phyloP scores from a whole-genome alignment of 1,139 yeast genomes.

The Debaryomycetaceae sp. region DNA sequence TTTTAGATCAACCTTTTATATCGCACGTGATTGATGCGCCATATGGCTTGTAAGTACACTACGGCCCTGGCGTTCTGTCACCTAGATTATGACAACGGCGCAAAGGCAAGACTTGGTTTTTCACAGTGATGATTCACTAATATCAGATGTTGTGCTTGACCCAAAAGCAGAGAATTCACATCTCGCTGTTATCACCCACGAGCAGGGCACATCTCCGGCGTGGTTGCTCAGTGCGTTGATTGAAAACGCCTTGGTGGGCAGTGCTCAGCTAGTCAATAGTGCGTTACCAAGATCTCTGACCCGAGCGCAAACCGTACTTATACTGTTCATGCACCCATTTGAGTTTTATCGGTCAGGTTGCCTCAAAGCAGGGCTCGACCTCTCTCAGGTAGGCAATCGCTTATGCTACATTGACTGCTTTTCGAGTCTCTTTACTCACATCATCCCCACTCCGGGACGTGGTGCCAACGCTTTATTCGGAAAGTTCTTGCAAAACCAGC shows the following conservation, averaged over 20 bases:
- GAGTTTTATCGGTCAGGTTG: constrained; percentile 34
- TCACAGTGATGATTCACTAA: constrained; percentile 49
- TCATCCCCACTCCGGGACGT: constrained; percentile 19
- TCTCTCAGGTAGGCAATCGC: constrained; percentile 17
- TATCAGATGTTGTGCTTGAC: constrained; percentile 24
- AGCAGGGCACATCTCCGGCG: constrained; percentile 59
- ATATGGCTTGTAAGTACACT: no score
- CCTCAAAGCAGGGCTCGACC: constrained; percentile 43
- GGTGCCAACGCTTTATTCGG: constrained; percentile 12
- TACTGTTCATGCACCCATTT: constrained; percentile 41
- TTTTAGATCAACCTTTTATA: constrained; percentile 3
- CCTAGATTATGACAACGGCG: constrained; percentile 11
- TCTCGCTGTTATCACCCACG: constrained; percentile 48
- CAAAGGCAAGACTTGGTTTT: constrained; percentile 60
- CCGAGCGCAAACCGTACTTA: constrained; percentile 31
- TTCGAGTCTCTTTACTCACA: constrained; percentile 32
- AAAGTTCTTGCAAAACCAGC: constrained; percentile 21
- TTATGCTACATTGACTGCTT: constrained; percentile 46
- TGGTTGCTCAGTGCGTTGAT: constrained; percentile 57
- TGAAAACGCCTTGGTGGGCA: constrained; percentile 41
- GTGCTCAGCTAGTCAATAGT: constrained; percentile 33
- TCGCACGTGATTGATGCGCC: no score
- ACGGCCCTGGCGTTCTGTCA: no score
- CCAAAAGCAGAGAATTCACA: constrained; percentile 15
- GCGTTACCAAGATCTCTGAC: constrained; percentile 19